Evolutionary conservation across 352 stramenopile genomes (phyloP).

Genomic region (Thraustochytrium striatum): DNA sequence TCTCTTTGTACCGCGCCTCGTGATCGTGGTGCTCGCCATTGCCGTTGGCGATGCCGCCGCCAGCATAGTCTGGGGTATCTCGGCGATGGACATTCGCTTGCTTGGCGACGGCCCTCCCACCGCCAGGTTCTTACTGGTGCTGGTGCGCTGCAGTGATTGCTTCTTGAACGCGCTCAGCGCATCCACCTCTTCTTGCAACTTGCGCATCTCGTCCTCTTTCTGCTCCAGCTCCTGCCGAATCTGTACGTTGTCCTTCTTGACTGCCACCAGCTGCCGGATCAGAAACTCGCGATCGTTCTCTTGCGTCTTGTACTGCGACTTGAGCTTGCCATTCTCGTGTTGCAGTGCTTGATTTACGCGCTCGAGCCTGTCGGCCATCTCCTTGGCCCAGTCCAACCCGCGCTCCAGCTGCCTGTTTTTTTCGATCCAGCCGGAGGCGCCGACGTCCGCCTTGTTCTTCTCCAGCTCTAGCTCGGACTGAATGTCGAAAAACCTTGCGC

Average conservation of each 20-base stretch:
- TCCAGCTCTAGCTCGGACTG: constrained; percentile 84
- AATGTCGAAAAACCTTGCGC: constrained; percentile 81
- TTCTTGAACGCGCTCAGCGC: constrained; percentile 29
- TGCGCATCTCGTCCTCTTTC: constrained; percentile 57
- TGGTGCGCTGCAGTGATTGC: constrained; percentile 26
- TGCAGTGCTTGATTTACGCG: constrained; percentile 79
- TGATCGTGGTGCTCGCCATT: constrained; percentile 51
- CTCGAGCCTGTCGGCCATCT: constrained; percentile 79
- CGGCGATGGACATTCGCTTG: too few relatives aligned
- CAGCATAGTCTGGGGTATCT: too few relatives aligned
- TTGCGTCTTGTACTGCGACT: constrained; percentile 81
- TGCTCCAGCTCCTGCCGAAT: constrained; percentile 66
- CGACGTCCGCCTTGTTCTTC: constrained; percentile 81
- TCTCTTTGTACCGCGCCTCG: constrained; percentile 81
- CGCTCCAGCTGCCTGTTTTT: constrained; percentile 77
- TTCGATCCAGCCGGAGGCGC: constrained; percentile 80
- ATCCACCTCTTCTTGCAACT: constrained; percentile 52
- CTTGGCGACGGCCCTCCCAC: neutral
- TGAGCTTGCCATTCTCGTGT: constrained; percentile 76
- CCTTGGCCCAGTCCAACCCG: constrained; percentile 76
- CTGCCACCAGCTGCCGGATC: constrained; percentile 79
- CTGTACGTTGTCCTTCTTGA: constrained; percentile 83
- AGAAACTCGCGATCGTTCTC: constrained; percentile 88
- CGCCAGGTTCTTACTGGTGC: neutral
- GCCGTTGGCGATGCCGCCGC: too few relatives aligned